Conservation (phyloP, 495 filamentous ascomycete species). For the Halenospora varia region DNA sequence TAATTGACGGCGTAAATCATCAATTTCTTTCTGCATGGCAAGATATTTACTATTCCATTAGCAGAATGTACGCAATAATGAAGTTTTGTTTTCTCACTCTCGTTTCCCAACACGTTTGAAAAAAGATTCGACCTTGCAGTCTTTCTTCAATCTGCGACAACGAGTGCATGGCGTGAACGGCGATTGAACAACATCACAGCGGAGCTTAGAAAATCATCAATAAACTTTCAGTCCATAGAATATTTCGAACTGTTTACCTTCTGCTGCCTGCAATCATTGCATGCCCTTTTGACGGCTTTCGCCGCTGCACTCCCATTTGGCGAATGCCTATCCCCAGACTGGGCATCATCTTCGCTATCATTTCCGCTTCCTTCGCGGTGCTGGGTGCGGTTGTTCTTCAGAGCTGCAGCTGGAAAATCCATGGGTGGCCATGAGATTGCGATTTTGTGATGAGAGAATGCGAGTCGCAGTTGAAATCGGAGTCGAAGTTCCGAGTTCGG, state of each 20-base stretch:
- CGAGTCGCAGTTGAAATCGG: no score
- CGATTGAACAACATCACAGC: constrained; percentile 80
- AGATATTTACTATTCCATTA: constrained; percentile 52
- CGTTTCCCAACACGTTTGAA: constrained; percentile 88
- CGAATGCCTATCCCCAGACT: neutral
- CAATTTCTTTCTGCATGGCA: constrained; percentile 83
- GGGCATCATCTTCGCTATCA: neutral
- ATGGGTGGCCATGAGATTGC: no score
- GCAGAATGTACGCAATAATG: no score
- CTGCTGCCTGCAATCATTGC: constrained; percentile 90
- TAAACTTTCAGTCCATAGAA: constrained; percentile 15
- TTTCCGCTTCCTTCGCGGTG: neutral
- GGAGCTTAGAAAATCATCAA: constrained; percentile 38
- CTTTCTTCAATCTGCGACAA: constrained; percentile 61
- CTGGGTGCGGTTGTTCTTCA: no score
- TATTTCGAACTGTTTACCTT: no score
- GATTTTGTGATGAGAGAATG: no score
- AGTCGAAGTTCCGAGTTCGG: no score
- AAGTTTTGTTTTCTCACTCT: constrained; percentile 27
- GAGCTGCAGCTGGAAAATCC: no score
- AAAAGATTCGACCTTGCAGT: constrained; percentile 83
- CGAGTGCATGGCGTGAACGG: constrained; percentile 64
- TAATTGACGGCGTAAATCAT: constrained; percentile 42
- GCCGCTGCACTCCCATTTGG: neutral
- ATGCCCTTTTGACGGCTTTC: constrained; percentile 43